These are phyloP conservation scores for Sporothrix brasiliensis DNA, from an alignment of 2,329 filamentous ascomycete species.

Conservation along the genomic window DNA sequence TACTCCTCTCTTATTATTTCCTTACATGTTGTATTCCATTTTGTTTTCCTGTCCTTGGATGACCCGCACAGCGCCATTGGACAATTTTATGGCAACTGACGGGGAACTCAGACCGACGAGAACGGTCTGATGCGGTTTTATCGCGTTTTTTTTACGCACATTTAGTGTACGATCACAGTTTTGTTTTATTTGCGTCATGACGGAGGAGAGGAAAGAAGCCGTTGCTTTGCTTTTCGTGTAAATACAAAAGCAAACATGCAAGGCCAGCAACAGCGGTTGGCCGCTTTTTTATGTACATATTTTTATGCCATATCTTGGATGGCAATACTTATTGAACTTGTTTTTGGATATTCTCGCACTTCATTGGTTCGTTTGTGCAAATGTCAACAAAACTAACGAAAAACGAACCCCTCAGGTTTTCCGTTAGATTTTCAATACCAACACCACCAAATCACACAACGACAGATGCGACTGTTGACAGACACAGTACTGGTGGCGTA, in stretches of 20 bases:
- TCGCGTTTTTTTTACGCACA: not conserved
- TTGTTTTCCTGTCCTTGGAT: not conserved
- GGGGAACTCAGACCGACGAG: not conserved
- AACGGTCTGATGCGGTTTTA: not conserved
- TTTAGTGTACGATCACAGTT: slow-evolving; percentile 9
- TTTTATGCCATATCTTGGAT: not conserved
- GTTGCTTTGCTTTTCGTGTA: not conserved
- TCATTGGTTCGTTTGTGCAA: not conserved
- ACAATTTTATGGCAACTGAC: not conserved
- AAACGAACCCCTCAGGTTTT: not conserved
- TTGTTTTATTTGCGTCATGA: slow-evolving; percentile 7
- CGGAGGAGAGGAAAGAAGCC: not conserved
- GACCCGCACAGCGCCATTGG: not conserved
- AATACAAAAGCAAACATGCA: slow-evolving; percentile 8
- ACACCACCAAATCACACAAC: too few species aligned
- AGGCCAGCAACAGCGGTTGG: slow-evolving; percentile 9
- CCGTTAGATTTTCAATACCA: too few species aligned
- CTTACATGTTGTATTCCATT: not conserved
- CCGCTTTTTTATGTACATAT: slow-evolving; percentile 16
- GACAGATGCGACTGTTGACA: too few species aligned
- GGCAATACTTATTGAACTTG: slow-evolving; percentile 1
- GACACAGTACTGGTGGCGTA: not conserved
- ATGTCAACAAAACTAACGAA: not conserved
- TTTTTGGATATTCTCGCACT: not conserved
- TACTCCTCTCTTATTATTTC: slow-evolving; percentile 1